Evolutionary conservation across 768 basidiomycete genomes (phyloP), one percentile per base, ranked within the genome.

Genomic region (Termitomyces sp.): DNA sequence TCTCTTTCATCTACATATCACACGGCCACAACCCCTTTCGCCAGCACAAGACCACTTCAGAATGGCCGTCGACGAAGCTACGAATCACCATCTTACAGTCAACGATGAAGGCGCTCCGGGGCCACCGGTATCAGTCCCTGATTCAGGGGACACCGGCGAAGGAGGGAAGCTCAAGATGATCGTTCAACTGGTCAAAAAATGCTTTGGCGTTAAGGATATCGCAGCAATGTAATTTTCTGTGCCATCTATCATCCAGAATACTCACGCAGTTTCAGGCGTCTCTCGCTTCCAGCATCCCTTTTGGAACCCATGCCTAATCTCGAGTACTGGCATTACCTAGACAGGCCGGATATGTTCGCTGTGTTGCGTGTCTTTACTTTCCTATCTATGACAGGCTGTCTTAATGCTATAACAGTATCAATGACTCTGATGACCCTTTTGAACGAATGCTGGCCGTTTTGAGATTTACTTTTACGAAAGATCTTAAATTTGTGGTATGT

Each of bases 81-180:
- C 53, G n/a, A 51, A 18, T 26, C 51, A 54, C 16, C 41, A 46
- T 13, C 56, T 50, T 36, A 54, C 48, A 33, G 55, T 55, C 3
- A 24, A 69, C 36, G 79, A 85, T 62, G 81, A 84, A 26, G 84
- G 85, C 10, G 72, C 78, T 26, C 76, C 81, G 9, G 79, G 73
- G 15, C 77, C 81, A 22, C 74, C 86, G 56, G 82, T 90, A 46
- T 83, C 87, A 15, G 80, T 91, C 4, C 85, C 87, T 57, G 89
- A 91, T 62, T 69, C 80, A 42, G 80, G 77, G 42, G 90, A 92
- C 57, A 67, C 79, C 42, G 88, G 90, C 33, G 95, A 98, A 70
- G 91, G 92, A 59, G 90, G 92, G 48, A 95, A 90, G 79, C 78
- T 97, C 59, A 94, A 90, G 81, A 94, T 95, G 86, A 92, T 98